A percentile compares a stretch with the other conserved stretches of the same genome.
Conservation (phyloP, 768 basidiomycete species). For the Auricularia sp. region DNA sequence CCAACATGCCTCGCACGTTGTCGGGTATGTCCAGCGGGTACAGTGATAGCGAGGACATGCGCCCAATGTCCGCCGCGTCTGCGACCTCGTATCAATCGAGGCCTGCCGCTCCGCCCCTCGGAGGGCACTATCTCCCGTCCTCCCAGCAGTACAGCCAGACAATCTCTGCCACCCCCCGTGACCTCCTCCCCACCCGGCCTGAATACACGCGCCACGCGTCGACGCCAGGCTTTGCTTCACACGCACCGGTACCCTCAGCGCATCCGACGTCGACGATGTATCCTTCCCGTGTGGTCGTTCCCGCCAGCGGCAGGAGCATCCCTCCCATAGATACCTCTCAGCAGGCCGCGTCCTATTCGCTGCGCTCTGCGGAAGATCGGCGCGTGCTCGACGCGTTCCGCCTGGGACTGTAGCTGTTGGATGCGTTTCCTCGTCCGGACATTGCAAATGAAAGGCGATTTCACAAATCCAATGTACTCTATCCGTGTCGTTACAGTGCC, state of each 20-base stretch:
- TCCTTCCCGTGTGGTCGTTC: neutral
- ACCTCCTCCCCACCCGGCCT: neutral
- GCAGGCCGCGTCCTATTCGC: neutral
- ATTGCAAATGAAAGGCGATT: too few relatives aligned
- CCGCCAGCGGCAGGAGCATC: neutral
- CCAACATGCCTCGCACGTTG: neutral
- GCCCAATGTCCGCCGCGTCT: neutral
- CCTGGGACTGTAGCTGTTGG: slow-evolving; percentile 32
- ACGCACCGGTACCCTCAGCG: neutral
- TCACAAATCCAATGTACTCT: too few relatives aligned
- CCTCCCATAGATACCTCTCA: neutral
- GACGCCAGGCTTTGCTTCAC: neutral
- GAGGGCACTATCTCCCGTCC: neutral
- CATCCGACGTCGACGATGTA: neutral
- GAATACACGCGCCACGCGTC: neutral
- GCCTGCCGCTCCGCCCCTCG: neutral
- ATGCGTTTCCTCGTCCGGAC: too few relatives aligned
- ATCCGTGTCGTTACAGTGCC: too few relatives aligned
- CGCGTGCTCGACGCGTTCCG: slow-evolving; percentile 48
- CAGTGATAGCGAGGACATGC: neutral
- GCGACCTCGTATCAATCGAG: neutral
- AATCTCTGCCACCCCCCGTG: neutral
- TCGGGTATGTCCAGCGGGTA: neutral
- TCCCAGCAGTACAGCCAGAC: neutral
- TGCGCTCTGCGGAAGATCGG: slow-evolving; percentile 40